Base-by-base conservation (phyloP, 257 asterid species). In the Fraxinus excelsior region DNA sequence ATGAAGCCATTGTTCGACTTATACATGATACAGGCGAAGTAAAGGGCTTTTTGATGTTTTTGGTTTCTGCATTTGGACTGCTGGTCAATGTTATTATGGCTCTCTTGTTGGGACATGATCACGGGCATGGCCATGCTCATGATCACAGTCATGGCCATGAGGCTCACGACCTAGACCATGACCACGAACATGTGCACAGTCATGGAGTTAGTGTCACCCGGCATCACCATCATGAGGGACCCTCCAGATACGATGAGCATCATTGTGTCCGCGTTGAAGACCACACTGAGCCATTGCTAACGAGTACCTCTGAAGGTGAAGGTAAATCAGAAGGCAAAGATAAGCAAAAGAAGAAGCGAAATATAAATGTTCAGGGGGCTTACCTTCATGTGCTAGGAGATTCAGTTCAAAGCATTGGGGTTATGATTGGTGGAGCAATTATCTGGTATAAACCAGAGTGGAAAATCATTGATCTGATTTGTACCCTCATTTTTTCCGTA, bases 371-470 rank as follows among this genome's bases (percentile, higher is more conserved):
- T 16, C 99, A 92, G 75, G 99, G 99, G 46, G 98, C 99, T 71
- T 94, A 94, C 76, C 96, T 94, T 73, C 99, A 92, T 51, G 95
- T 91, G 14, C 86, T 94, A 3, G 97, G 97, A 70, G 99, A 92
- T 80, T 92, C 97, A 3, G 84, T 92, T 74, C 99, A 92, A 75
- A 92, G 97, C 72, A 80, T 94, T 23, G 99, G 98, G 2, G 99
- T 94, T 19, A 92, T 92, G 99, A 87, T 94, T 35, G 98, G 97
- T 18, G 98, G 97, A 58, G 97, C 91, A 28, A 23, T 91, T 3
- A 92, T 94, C 72, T 94, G 99, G 99, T 88, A 84, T 44, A 90
- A 90, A 80, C 99, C 97, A 0, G 91, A 90, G 82, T 94, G 96
- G 99, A 91, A 90, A 70, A 88, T 92, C 70, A 84, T 91, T 10